These are phyloP conservation scores for Monosporascus sp. DNA, from an alignment of 2,329 filamentous ascomycete genomes.

Conservation along the genomic window DNA sequence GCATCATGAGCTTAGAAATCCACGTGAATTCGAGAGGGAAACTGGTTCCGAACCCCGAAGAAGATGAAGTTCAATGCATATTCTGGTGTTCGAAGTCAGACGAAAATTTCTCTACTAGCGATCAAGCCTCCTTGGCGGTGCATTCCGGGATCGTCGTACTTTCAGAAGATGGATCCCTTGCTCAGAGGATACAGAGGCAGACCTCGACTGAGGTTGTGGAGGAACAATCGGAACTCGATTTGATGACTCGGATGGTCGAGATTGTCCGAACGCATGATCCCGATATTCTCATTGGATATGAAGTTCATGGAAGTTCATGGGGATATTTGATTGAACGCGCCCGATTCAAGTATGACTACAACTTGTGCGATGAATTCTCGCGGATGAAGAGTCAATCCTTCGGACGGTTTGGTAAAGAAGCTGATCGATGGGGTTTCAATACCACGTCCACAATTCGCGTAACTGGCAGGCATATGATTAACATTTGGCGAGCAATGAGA, in stretches of 20 bases:
- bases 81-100: constrained; percentile 88
- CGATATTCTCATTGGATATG: constrained; percentile 89
- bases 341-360: constrained; percentile 77
- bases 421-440: constrained; percentile 89
- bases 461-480: constrained; percentile 94
- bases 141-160: constrained; percentile 70
- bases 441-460: constrained; percentile 87
- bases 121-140: constrained; percentile 40
- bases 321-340: constrained; percentile 92
- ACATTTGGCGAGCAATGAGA: constrained; percentile 94
- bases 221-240: constrained; percentile 75
- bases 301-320: constrained; percentile 92
- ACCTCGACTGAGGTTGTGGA: constrained; percentile 63
- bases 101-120: constrained; percentile 50
- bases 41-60: constrained; percentile 80
- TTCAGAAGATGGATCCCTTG: constrained; percentile 54
- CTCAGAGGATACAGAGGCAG: constrained; percentile 57
- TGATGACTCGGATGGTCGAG: constrained; percentile 80
- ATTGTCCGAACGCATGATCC: constrained; percentile 81
- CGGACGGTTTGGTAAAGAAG: constrained; percentile 78
- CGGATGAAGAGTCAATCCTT: constrained; percentile 80
- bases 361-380: constrained; percentile 87
- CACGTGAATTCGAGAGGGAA: constrained; percentile 83
- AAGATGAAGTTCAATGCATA: constrained; percentile 81
- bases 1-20: constrained; percentile 87